Evolutionary conservation across 2,329 filamentous ascomycete species (phyloP).

Genomic region (Talaromyces sp.): DNA sequence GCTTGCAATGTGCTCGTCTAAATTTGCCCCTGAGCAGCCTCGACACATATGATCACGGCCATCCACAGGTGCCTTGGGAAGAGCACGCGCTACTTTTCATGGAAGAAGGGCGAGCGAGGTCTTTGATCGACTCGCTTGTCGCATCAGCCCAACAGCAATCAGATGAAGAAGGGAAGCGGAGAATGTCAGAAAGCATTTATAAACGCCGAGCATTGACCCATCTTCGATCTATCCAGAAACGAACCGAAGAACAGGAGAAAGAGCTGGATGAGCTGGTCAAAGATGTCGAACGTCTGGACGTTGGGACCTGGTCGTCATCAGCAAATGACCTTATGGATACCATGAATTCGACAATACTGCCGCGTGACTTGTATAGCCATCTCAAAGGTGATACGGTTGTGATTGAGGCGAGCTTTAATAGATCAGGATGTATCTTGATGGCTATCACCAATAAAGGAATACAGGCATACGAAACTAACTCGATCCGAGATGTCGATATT

Average conservation of each 20-base stretch:
- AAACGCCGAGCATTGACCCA: slow-evolving; percentile 16
- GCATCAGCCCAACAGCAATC: slow-evolving; percentile 4
- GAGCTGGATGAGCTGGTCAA: slow-evolving; percentile 6
- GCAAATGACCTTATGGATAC: slow-evolving; percentile 23
- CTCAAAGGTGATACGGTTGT: slow-evolving; percentile 23
- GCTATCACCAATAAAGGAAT: slow-evolving; percentile 25
- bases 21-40: slow-evolving; percentile 17
- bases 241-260: slow-evolving; percentile 8
- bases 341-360: slow-evolving; percentile 20
- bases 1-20: slow-evolving; percentile 12
- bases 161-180: not conserved
- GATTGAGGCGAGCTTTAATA: slow-evolving; percentile 24
- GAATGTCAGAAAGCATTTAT: slow-evolving; percentile 13
- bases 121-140: slow-evolving; percentile 24
- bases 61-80: slow-evolving; percentile 21
- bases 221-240: slow-evolving; percentile 8
- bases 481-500: slow-evolving; percentile 19
- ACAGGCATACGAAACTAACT: slow-evolving; percentile 18
- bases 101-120: slow-evolving; percentile 24
- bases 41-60: slow-evolving; percentile 20
- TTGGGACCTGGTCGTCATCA: slow-evolving; percentile 19
- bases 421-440: slow-evolving; percentile 22
- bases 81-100: slow-evolving; percentile 27
- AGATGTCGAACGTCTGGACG: slow-evolving; percentile 12
- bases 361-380: slow-evolving; percentile 20